Evolutionary conservation across 371 early-diverging fungal genomes (phyloP), one percentile per base, ranked within the genome.

Genomic region (Rhizopus sp.): DNA sequence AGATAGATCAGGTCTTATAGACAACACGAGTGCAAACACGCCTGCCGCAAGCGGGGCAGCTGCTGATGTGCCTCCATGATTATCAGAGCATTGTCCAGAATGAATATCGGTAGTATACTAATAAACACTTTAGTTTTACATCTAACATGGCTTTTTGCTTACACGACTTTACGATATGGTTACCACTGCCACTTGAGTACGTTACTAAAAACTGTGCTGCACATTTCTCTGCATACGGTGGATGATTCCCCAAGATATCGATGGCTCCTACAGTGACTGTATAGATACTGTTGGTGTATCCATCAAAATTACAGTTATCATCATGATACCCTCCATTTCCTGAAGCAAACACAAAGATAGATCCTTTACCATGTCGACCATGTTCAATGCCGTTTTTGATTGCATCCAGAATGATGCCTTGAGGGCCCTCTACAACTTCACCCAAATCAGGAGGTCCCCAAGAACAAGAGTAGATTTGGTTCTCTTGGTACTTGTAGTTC

Each of bases 241-340:
- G 96, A 60, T 92, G 91, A 4, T 80, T 56, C 47, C 92, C 89
- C 7, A 71, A 33, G 29, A 86, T 80, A 57, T 92, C 90, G 53
- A 96, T 82, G 13, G 97, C 95, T 8, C 93, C 93, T 8, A 97
- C 92, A 0, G 96, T 93, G 50, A 97, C 86, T 0, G 96, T 94
- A 70, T 92, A 97, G 15, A 93, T 87, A 60, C 91, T 89, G 74
- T 96, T 97, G 7, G 97, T 92, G 69, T 96, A 97, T 9, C 97
- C 97, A 65, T 97, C 97, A 78, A 86, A 94, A 68, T 96, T 96
- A 79, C 96, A 97, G 69, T 96, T 95, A 66, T 97, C 97, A 40
- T 79, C 83, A 12, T 56, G 60, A 3, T 71, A 61, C 1, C 94
- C 96, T 30, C 97, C 97, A 58, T 97, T 96, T 15, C 97, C 97